Base-by-base conservation (phyloP, 2,329 filamentous ascomycete genomes). In the Botryotinia calthae region DNA sequence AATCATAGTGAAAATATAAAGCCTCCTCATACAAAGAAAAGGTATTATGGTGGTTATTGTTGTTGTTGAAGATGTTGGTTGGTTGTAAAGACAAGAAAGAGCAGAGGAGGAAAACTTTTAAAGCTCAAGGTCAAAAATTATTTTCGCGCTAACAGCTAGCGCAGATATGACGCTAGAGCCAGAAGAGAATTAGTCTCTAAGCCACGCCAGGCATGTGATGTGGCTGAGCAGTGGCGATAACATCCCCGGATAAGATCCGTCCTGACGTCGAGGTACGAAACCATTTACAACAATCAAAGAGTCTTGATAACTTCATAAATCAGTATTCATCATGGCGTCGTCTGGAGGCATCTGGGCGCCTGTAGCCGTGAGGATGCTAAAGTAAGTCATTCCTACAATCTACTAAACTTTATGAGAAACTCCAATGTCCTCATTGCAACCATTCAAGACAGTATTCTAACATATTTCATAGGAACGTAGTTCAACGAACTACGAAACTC, bases 401-500 rank as follows among this genome's bases (percentile, higher is more conserved):
- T 9, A 31, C 34, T 10, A n/a, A 22, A 22, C 28, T 46, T 1
- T 37, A 70, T 14, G 56, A n/a, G 64, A 28, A 65, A 40, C 22
- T 46, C 37, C 37, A 40, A 66, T 31, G 37, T 42, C 63, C 28
- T 37, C 22, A 6, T 54, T 56, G 22, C n/a, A 40, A 44, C 40
- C 46, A 34, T 9, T 37, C 37, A 67, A 56, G 34, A 66, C 44
- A 10, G n/a, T 64, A 73, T 72, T 73, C 76, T 79, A 72, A 79
- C 65, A 63, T 70, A 16, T n/a, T 25, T 54, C 31, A 74, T 72
- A 86, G 84, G 79, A 82, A 83, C 78, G 84, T 83, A 78, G 83
- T 84, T 81, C 83, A 84, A 78, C 83, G 85, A 76, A 82, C 84
- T 72, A 82, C 84, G 66, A 82, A 82, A 75, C 81, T 84, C 70